Base-by-base conservation (phyloP, 164 flowering plant genomes). In the Macadamia tetraphylla region DNA sequence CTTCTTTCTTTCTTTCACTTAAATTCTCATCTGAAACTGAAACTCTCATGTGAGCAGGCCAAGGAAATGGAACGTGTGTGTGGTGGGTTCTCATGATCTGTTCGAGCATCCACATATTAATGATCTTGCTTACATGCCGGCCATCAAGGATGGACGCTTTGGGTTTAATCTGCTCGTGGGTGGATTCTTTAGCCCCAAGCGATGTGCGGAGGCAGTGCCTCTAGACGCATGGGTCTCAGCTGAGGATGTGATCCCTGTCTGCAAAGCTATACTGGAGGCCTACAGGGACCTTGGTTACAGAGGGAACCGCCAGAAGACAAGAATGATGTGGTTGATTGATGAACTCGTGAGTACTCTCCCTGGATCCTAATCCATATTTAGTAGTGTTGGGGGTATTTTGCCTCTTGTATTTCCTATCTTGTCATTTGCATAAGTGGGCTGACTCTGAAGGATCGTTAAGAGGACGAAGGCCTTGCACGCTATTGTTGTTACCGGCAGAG, bases 251-350 rank as follows among this genome's bases (percentile, higher is more conserved):
- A n/a, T 88, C 63, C 88, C 91, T 9, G 71, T 83, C 9, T 94
- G 97, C 79, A 76, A 71, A 74, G 98, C 98, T 3, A 74, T 94
- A 42, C 77, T 94, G 1, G 96, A 88, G 80, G 88, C 97, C 29
- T 94, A 77, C 67, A 81, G 97, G 63, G 98, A 91, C 70, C 95
- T 91, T 35, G 98, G 97, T 58, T 49, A 70, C 48, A 82, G 98
- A 81, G 98, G 98, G 30, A 90, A 91, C 80, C 75, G 98, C 67
- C 98, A 94, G 63, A 94, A 85, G 66, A 84, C 88, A 1, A 82
- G 98, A 72, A 94, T 94, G 98, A 94, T 94, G 98, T 94, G 98
- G 98, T 66, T 94, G 18, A 94, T 94, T 32, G 98, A 94, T 70
- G 98, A 94, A 84, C 93, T 94, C 23, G 98, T 94, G 57, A 83